Evolutionary conservation across 352 stramenopile genomes (phyloP), one percentile per base, ranked within the genome.

Genomic region (Pythium phragmiticola): DNA sequence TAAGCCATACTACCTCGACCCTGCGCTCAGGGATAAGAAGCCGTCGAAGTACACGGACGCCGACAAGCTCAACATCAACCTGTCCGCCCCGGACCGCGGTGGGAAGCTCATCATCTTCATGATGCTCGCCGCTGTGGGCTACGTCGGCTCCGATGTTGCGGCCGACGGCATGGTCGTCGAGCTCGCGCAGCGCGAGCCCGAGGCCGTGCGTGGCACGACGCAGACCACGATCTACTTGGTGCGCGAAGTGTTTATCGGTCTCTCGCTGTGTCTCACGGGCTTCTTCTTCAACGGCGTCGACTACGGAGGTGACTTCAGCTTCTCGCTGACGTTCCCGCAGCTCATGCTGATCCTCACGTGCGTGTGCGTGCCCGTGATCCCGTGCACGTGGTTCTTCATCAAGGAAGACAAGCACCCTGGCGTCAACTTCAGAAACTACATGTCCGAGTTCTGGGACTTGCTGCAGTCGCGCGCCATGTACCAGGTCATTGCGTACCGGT

Each of bases 161-260:
- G 66, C 69, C 6, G 73, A 80, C 41, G 69, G 48, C 21, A 41
- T 80, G n/a, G 37, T 80, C 36, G 69, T 73, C 49, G 65, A 75
- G 49, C 54, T 74, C 16, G 73, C 73, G 19, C 73, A 80, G 48
- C 61, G 69, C 19, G 73, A 80, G 39, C 73, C 73, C 11, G 26
- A 66, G 21, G 51, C 19, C 11, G 45, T 72, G 12, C 73, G 53
- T 14, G 53, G 53, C 53, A 60, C 53, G 53, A 60, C 26, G 4
- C 37, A 60, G 53, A 60, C 53, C 37, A 60, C 53, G 37, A 60
- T 60, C 53, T 60, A 60, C 53, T 41, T 60, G 9, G 53, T 60
- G 41, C 68, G 63, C 11, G 69, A 42, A 37, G 47, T 52, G 7
- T 68, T 67, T 28, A 53, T 57, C 43, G 43, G 51, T 6, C 16